phyloP scores from a whole-genome alignment of 2,329 filamentous ascomycete species.

The Microcera coccophila region DNA sequence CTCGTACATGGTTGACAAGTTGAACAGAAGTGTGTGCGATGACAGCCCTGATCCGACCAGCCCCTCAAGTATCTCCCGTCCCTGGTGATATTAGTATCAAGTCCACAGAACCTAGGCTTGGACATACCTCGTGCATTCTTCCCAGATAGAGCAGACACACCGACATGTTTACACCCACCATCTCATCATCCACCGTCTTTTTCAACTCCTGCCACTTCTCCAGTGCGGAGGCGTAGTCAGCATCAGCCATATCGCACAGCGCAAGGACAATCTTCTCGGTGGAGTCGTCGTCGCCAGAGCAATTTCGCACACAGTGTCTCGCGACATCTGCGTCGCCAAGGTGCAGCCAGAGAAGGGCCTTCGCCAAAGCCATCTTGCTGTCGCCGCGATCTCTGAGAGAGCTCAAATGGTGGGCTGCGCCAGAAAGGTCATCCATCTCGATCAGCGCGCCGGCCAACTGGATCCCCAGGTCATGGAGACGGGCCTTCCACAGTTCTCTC shows the following conservation, averaged over 20 bases:
- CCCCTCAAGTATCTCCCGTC: conserved; percentile 61
- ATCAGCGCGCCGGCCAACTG: conserved; percentile 63
- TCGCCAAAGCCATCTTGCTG: conserved; percentile 44
- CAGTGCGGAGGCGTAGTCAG: conserved; percentile 63
- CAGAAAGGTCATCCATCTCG: conserved; percentile 83
- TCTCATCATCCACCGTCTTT: conserved; percentile 52
- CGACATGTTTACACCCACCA: conserved; percentile 77
- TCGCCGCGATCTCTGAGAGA: conserved; percentile 46
- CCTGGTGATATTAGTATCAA: conserved; percentile 40
- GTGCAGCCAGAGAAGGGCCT: conserved; percentile 69
- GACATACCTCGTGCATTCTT: conserved; percentile 62
- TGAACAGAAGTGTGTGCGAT: conserved; percentile 82
- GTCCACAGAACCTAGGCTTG: background rate
- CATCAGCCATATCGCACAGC: conserved; percentile 74
- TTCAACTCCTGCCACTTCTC: conserved; percentile 55
- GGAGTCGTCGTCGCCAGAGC: conserved; percentile 28
- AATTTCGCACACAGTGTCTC: conserved; percentile 45
- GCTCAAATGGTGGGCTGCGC: conserved; percentile 69
- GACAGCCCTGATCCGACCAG: conserved; percentile 60
- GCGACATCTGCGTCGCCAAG: conserved; percentile 74
- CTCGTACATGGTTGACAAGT: conserved; percentile 87
- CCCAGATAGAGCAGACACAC: conserved; percentile 83
- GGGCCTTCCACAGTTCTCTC: conserved; percentile 62
- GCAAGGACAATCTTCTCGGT: conserved; percentile 56
- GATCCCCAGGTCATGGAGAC: conserved; percentile 72